Conservation (phyloP, 306 rosid species). For the Acmispon strigosus region DNA sequence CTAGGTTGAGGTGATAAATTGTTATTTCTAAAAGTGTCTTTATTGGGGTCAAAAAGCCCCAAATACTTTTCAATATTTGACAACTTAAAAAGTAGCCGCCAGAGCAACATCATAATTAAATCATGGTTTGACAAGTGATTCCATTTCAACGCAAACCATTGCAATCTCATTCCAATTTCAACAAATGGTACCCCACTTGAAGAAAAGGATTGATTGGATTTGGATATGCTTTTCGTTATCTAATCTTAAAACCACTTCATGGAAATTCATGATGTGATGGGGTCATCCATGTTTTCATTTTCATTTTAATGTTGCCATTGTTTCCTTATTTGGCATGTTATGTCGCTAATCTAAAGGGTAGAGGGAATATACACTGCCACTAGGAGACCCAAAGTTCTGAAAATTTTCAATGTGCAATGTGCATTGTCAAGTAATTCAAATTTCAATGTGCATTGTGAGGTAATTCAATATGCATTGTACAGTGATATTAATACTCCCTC, state of each 20-base stretch:
- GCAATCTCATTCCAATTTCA: conserved; percentile 1
- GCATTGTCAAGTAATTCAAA: no score
- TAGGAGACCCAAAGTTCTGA: no score
- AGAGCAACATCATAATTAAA: neutral
- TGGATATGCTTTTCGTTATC: neutral
- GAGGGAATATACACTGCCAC: no score
- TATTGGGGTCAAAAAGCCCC: neutral
- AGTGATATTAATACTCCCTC: no score
- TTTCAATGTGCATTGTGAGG: no score
- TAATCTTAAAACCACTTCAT: neutral
- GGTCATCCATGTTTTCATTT: neutral
- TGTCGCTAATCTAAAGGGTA: no score
- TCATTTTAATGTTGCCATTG: no score
- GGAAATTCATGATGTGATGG: conserved; percentile 9
- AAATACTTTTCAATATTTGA: neutral
- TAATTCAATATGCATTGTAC: no score
- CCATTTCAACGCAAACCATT: neutral
- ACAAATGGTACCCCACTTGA: neutral
- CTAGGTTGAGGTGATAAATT: no score
- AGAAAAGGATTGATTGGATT: conserved; percentile 14
- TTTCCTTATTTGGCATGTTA: no score
- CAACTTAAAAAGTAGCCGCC: neutral
- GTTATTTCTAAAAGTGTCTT: neutral
- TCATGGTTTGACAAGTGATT: neutral
- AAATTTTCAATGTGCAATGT: no score